These are phyloP conservation scores for Sanghuangporus sanghuang DNA, from an alignment of 1,284 basidiomycete genomes.

Conservation along the genomic window DNA sequence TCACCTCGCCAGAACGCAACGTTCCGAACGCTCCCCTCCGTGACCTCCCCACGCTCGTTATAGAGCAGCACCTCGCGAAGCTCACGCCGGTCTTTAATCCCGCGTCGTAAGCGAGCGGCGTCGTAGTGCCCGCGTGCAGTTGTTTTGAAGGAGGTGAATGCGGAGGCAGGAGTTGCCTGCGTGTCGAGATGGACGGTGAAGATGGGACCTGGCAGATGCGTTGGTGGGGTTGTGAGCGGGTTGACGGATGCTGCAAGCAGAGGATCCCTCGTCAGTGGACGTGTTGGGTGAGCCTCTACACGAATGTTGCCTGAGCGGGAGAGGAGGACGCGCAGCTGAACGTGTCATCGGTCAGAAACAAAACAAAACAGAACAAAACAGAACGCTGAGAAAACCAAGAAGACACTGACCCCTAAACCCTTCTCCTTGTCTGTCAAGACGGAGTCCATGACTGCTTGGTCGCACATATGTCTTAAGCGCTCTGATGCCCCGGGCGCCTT, in stretches of 20 bases:
- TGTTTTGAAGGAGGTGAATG: slow-evolving; percentile 66
- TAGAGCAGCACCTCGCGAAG: slow-evolving; percentile 59
- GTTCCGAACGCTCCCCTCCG: slow-evolving; percentile 65
- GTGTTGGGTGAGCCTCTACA: slow-evolving; percentile 36
- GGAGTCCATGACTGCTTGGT: slow-evolving; percentile 33
- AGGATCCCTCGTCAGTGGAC: slow-evolving; percentile 39
- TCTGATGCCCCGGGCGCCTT: slow-evolving; percentile 26
- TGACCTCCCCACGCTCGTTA: slow-evolving; percentile 44
- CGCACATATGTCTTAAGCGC: slow-evolving; percentile 37
- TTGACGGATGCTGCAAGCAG: slow-evolving; percentile 34
- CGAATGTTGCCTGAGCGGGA: slow-evolving; percentile 38
- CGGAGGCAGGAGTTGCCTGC: slow-evolving; percentile 43
- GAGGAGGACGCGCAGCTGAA: slow-evolving; percentile 55
- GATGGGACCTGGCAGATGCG: slow-evolving; percentile 23
- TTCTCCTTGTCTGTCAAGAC: slow-evolving; percentile 11
- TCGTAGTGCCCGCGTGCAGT: slow-evolving; percentile 56
- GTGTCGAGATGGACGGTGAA: slow-evolving; percentile 49
- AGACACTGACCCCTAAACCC: slow-evolving; percentile 8
- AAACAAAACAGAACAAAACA: too few relatives aligned
- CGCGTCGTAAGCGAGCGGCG: slow-evolving; percentile 49
- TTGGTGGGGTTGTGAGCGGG: slow-evolving; percentile 28
- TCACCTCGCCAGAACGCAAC: slow-evolving; percentile 50
- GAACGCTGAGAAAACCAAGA: not conserved
- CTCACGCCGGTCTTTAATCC: slow-evolving; percentile 29
- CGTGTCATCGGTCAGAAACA: not conserved